Evolutionary conservation across 2,329 filamentous ascomycete genomes (phyloP), one percentile per base, ranked within the genome.

Genomic region (Fusarium piperis): DNA sequence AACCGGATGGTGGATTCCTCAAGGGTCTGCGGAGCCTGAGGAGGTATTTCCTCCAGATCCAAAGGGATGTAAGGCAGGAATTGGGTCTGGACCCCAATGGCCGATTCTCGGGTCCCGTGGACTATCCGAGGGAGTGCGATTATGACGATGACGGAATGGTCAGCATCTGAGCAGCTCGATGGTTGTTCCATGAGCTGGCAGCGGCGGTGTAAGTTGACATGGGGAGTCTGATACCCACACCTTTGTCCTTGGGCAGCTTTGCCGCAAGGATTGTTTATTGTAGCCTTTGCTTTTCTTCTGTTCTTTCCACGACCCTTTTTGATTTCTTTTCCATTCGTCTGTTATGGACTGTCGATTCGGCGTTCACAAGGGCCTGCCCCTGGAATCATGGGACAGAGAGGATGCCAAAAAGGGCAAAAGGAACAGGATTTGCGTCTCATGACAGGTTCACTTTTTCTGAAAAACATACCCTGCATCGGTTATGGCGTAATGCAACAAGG

Each of bases 1-100:
- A 94, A 67, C 91, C 97, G 8, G 96, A 99, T 74, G 89, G 91
- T 30, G 96, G 96, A 0, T 99, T 98, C 77, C 84, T 99, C 41
- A 91, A 95, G 62, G 96, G 96, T 0, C 82, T 99, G 65, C 87
- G 91, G 58, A 94, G 91, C 4, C 83, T 99, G 73, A 88, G 90
- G 63, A 89, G 90, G 78, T 98, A 98, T 80, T 97, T 99, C 77
- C 87, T 95, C 75, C 89, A 91, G 62, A 98, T 99, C 59, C 92
- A 96, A 84, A 89, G 89, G 74, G 95, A 98, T 70, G 88, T 95
- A 33, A 82, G 88, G 57, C 78, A 80, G 11, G 86, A 89, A 69
- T 79, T 90, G 65, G 87, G 85, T 5, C 74, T 90, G 38, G 82
- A 81, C 36, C 74, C 78, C 39, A 76, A 78, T n/a, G 77, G 79